Percentiles rank a stretch among this genome's conserved stretches.
These are phyloP conservation scores for Nemophila menziesii DNA, from an alignment of 257 asterid genomes.

Conservation along the genomic window DNA sequence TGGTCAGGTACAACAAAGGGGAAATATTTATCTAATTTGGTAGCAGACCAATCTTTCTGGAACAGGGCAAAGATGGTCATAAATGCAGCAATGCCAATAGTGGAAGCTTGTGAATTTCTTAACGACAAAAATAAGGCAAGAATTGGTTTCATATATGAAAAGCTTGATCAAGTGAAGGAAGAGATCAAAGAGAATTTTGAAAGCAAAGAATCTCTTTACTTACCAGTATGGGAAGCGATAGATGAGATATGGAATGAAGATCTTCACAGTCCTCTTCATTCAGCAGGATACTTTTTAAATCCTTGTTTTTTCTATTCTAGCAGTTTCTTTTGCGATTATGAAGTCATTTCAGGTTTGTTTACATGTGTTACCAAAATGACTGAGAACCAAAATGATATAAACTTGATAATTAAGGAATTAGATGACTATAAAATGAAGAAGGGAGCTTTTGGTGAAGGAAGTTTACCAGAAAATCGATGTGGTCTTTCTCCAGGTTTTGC, in stretches of 20 bases:
- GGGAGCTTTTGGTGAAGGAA: constrained; percentile 6
- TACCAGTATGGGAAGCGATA: constrained; percentile 38
- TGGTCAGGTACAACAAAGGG: constrained; percentile 21
- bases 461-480: background rate
- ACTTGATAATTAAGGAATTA: constrained; percentile 3
- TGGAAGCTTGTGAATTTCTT: constrained; percentile 28
- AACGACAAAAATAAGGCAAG: constrained; percentile 14
- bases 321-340: constrained; percentile 27
- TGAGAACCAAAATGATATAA: constrained; percentile 6
- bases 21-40: constrained; percentile 23
- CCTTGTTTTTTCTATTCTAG: constrained; percentile 34
- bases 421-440: constrained; percentile 7
- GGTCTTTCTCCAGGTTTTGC: constrained; percentile 8
- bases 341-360: constrained; percentile 37
- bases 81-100: constrained; percentile 42
- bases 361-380: constrained; percentile 24
- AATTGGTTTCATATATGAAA: constrained; percentile 37
- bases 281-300: constrained; percentile 48
- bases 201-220: constrained; percentile 19
- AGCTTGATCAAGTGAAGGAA: constrained; percentile 55
- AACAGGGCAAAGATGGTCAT: constrained; percentile 21
- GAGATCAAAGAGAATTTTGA: constrained; percentile 31
- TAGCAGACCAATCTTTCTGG: constrained; percentile 38
- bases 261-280: constrained; percentile 54
- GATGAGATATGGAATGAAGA: constrained; percentile 47